phyloP scores from a whole-genome alignment of 805 yeast genomes.

The Saturnispora halmiae region DNA sequence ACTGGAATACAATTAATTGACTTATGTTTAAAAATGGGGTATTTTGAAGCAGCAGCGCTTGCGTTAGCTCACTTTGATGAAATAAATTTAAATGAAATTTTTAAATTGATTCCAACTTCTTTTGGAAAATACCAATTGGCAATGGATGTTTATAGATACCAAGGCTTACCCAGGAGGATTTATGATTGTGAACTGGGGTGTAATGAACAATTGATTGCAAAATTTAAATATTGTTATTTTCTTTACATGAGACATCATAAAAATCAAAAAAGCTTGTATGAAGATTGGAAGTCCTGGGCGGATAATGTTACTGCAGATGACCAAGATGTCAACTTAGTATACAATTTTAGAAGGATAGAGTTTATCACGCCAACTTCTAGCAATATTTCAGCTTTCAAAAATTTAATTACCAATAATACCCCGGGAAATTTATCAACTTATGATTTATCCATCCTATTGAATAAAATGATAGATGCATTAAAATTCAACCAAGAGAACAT shows the following conservation, averaged over 20 bases:
- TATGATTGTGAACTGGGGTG: neutral
- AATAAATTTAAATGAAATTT: neutral
- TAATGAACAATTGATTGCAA: neutral
- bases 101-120: neutral
- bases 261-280: neutral
- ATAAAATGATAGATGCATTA: neutral
- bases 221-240: constrained; percentile 6
- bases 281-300: constrained; percentile 1
- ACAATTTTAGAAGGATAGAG: neutral
- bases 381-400: too few species aligned
- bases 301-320: neutral
- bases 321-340: constrained; percentile 1
- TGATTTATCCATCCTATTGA: neutral
- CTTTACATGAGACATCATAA: constrained; percentile 1
- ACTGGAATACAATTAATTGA: neutral
- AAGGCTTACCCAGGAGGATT: neutral
- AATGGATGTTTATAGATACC: neutral
- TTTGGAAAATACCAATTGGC: neutral
- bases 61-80: neutral
- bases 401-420: neutral
- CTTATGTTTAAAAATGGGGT: constrained; percentile 1
- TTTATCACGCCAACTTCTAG: neutral
- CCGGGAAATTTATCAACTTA: neutral
- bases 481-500: neutral
- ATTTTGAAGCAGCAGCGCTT: constrained; percentile 1